phyloP scores from a whole-genome alignment of 352 stramenopile genomes.

The Globisporangium orthogonon region DNA sequence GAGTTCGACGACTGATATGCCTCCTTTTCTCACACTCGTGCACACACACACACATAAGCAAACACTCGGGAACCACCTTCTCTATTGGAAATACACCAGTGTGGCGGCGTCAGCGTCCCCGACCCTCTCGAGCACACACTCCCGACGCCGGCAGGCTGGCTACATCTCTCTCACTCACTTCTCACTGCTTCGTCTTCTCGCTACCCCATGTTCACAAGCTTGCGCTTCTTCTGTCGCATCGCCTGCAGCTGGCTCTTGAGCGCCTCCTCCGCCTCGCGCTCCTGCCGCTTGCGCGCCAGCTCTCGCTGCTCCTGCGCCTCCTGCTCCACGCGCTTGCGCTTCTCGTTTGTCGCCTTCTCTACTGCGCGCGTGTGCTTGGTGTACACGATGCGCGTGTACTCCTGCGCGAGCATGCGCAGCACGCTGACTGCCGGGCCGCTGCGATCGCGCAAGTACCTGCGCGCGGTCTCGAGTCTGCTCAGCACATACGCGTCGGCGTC shows the following conservation, averaged over 20 bases:
- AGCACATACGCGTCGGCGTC: constrained; percentile 73
- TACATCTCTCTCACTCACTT: background rate
- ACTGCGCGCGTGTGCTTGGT: constrained; percentile 74
- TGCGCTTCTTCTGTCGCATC: constrained; percentile 71
- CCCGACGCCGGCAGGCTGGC: background rate
- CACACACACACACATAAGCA: background rate
- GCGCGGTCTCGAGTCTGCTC: constrained; percentile 50
- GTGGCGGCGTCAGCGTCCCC: background rate
- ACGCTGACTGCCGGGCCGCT: constrained; percentile 59
- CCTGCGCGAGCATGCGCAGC: constrained; percentile 62
- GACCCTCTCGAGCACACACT: background rate
- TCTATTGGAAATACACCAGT: constrained; percentile 3
- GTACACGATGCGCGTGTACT: constrained; percentile 84
- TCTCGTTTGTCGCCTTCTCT: constrained; percentile 63
- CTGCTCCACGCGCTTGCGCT: constrained; percentile 62
- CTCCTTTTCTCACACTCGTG: background rate
- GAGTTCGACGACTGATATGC: constrained; percentile 65
- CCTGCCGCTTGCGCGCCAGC: constrained; percentile 59
- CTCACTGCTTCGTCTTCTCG: background rate
- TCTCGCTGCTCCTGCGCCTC: constrained; percentile 51
- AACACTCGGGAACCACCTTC: background rate
- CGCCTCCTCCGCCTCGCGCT: constrained; percentile 54
- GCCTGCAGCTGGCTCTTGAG: constrained; percentile 79
- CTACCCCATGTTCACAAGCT: constrained; percentile 23
- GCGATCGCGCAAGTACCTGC: constrained; percentile 46